Evolutionary conservation across 2,329 filamentous ascomycete genomes (phyloP), one percentile per base, ranked within the genome.

Genomic region (Cryphonectria naterciae): DNA sequence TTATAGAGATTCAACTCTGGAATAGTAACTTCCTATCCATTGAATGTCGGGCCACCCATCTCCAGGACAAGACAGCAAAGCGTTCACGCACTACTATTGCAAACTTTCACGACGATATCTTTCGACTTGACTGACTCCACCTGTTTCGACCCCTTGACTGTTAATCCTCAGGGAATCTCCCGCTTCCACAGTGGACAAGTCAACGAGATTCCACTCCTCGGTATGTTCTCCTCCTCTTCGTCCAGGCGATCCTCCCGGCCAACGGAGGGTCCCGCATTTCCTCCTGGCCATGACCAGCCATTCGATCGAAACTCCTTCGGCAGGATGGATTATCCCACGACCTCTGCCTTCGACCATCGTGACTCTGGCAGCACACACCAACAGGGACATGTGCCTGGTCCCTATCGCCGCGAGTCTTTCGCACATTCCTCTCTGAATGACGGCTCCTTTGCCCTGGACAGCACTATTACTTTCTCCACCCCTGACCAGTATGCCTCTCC

Each of bases 401-500:
- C 15, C 56, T 6, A 22, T 17, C 6, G 19, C 19, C 43, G 17
- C 6, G 17, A 22, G 19, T 22, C 43, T 17, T 22, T 19, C 1
- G 43, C 43, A 6, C 43, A 6, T 19, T 46, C 43, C 1, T 46
- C 43, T 22, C 43, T 46, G 17, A 46, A 46, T 17, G 43, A 46
- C 43, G 43, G 22, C 43, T 17, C 43, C 17, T 46, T 46, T 46
- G 17, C 15, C 17, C 43, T 46, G 43, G 43, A 46, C 5, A 46
- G 17, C 43, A 46, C 43, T 6, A 19, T 22, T 19, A 46, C 17
- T 56, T 46, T 49, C 46, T 64, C 35, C 56, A 11, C 17, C 25
- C 17, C 17, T 8, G 15, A 28, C 22, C 19, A 15, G 37, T 11
- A 32, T 22, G 11, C 81, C n/a, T n/a, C 81, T 11, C 60, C 76